phyloP scores from a whole-genome alignment of 306 rosid species.

The Cicer arietinum region DNA sequence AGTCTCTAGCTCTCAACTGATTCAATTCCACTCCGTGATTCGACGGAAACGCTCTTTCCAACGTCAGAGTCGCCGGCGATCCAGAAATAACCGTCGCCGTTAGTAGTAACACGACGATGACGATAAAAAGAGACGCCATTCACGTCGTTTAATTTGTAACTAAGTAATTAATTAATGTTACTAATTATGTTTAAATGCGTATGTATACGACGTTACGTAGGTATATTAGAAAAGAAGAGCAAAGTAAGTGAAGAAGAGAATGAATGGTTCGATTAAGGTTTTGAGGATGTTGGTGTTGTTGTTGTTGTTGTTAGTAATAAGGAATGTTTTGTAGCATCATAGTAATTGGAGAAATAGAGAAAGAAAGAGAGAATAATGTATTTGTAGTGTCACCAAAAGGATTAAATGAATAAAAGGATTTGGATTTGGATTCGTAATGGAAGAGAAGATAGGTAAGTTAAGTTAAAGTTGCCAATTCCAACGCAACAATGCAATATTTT shows the following conservation, averaged over 20 bases:
- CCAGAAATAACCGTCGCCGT: conserved; percentile 41
- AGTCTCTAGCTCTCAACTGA: conserved; percentile 73
- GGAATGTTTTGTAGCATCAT: conserved; percentile 25
- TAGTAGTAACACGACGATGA: conserved; percentile 42
- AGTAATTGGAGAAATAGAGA: conserved; percentile 14
- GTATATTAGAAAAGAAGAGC: not conserved
- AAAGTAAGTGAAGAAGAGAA: not conserved
- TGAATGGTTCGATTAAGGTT: not conserved
- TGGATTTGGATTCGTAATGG: not conserved
- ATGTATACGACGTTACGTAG: not conserved
- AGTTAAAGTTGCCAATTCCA: conserved; percentile 24
- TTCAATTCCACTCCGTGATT: conserved; percentile 72
- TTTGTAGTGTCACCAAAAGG: not conserved
- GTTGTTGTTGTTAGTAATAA: conserved; percentile 11
- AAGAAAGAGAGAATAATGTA: conserved; percentile 19
- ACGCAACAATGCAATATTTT: conserved; percentile 9
- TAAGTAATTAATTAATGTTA: not conserved
- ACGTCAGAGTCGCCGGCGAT: conserved; percentile 64
- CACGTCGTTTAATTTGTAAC: not conserved
- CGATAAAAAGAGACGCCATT: conserved; percentile 54
- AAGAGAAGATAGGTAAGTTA: not conserved
- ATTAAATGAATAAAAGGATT: too few relatives aligned
- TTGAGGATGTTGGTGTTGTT: conserved; percentile 17
- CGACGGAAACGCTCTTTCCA: conserved; percentile 84
- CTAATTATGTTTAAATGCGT: not conserved